These are phyloP conservation scores for Entomortierella chlamydospora DNA, from an alignment of 192 early-diverging fungal genomes.

Conservation along the genomic window DNA sequence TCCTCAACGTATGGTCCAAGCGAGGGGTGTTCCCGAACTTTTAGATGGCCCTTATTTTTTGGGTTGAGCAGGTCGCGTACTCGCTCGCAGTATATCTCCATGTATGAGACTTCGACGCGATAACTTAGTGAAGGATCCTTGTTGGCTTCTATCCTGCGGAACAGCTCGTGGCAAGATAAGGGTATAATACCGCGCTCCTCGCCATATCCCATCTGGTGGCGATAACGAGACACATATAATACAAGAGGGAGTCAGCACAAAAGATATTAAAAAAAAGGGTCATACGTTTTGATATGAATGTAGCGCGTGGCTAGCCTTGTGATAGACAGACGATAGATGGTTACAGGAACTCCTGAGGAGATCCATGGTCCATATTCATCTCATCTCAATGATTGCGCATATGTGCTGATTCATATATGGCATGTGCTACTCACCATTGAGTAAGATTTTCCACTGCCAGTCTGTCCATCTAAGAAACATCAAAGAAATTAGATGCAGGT, in stretches of 20 bases:
- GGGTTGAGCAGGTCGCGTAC: constrained; percentile 87
- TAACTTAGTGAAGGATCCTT: constrained; percentile 60
- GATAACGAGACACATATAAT: too few species aligned
- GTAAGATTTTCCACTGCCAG: constrained; percentile 82
- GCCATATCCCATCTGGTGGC: constrained; percentile 70
- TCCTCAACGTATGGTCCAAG: constrained; percentile 94
- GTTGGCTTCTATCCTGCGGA: constrained; percentile 68
- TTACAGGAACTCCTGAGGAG: not conserved
- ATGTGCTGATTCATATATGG: not conserved
- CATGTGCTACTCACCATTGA: constrained; percentile 62
- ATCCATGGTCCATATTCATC: not conserved
- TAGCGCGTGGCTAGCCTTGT: not conserved
- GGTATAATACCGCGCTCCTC: constrained; percentile 91
- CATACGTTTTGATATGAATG: not conserved
- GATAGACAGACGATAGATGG: not conserved
- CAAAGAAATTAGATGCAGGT: not conserved
- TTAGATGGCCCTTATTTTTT: constrained; percentile 77
- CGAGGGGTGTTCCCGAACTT: constrained; percentile 84
- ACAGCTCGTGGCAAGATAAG: constrained; percentile 83
- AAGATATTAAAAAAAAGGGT: not conserved
- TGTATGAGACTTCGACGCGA: constrained; percentile 86
- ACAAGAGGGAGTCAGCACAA: too few species aligned
- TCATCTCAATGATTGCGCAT: not conserved
- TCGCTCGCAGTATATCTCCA: constrained; percentile 93
- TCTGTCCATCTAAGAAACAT: constrained; percentile 74